phyloP scores from a whole-genome alignment of 2,329 filamentous ascomycete genomes.

The Aspergillus nomiae region DNA sequence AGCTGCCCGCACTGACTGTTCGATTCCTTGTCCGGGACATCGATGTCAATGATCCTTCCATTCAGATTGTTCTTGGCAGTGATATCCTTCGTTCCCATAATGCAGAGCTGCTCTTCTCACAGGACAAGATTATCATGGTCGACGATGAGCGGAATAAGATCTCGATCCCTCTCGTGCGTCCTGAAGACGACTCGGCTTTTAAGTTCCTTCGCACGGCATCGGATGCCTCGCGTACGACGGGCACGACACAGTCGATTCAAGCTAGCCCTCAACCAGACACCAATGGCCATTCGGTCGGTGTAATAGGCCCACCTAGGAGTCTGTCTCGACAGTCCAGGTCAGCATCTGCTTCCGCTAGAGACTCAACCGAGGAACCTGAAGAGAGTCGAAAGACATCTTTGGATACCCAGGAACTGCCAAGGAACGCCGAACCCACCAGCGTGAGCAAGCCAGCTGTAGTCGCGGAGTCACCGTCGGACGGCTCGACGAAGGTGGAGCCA shows the following conservation, averaged over 20 bases:
- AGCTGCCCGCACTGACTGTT: conserved; percentile 78
- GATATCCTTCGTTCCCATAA: conserved; percentile 83
- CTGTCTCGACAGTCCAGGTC: conserved; percentile 29
- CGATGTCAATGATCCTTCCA: conserved; percentile 54
- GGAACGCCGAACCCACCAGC: conserved; percentile 17
- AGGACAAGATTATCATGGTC: conserved; percentile 84
- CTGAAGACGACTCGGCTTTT: conserved; percentile 81
- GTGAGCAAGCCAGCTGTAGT: conserved; percentile 28
- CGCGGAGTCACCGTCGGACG: conserved; percentile 31
- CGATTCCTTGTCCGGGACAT: conserved; percentile 72
- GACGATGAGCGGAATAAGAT: conserved; percentile 85
- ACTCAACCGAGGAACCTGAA: conserved; percentile 26
- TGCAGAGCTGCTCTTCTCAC: conserved; percentile 88
- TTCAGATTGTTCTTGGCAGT: conserved; percentile 88
- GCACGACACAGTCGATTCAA: conserved; percentile 7
- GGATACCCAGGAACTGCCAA: conserved; percentile 6
- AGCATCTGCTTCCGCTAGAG: conserved; percentile 25
- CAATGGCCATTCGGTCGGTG: conserved; percentile 32
- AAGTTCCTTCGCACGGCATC: conserved; percentile 70
- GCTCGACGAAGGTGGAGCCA: conserved; percentile 37
- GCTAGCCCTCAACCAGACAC: conserved; percentile 12
- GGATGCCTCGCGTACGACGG: conserved; percentile 16
- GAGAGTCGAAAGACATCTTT: conserved; percentile 22
- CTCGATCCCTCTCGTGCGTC: conserved; percentile 86
- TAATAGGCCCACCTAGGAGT: conserved; percentile 34